phyloP scores from a whole-genome alignment of 371 early-diverging fungal genomes.

The Coemansia sp. region DNA sequence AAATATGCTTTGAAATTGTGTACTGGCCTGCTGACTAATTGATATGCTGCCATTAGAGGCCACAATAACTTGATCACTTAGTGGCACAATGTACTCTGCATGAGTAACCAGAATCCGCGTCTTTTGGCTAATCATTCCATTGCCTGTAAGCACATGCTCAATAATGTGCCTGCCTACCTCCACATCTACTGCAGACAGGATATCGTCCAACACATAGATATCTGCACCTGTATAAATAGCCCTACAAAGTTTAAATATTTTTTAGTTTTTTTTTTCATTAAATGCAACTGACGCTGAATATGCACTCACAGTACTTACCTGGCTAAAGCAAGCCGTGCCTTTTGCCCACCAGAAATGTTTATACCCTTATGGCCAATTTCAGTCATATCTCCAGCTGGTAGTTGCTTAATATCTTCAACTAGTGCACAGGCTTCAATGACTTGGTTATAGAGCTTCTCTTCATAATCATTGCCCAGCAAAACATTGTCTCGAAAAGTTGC shows the following conservation, averaged over 20 bases:
- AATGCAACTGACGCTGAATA: not conserved
- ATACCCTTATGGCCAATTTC: constrained; percentile 92
- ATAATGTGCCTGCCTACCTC: constrained; percentile 85
- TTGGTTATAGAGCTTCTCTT: constrained; percentile 67
- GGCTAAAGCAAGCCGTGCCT: constrained; percentile 73
- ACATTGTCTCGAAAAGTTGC: constrained; percentile 86
- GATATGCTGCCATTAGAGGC: constrained; percentile 6
- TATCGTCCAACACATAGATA: constrained; percentile 78
- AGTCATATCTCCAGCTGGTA: constrained; percentile 79
- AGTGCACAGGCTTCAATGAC: constrained; percentile 59
- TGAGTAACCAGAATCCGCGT: constrained; percentile 87
- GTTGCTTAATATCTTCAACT: constrained; percentile 69
- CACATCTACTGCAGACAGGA: constrained; percentile 86
- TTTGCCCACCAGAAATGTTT: constrained; percentile 85
- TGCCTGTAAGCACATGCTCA: constrained; percentile 68
- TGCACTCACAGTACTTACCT: constrained; percentile 38
- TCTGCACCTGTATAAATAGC: constrained; percentile 84
- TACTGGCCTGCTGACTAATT: not conserved
- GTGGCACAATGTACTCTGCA: constrained; percentile 24
- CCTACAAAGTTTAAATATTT: constrained; percentile 13
- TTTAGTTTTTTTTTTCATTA: too few species aligned
- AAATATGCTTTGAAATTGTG: not conserved
- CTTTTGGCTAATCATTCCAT: constrained; percentile 53
- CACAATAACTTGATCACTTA: constrained; percentile 15
- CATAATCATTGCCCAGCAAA: constrained; percentile 78